phyloP scores from a whole-genome alignment of 2,329 filamentous ascomycete species.

The Nemania sp. region DNA sequence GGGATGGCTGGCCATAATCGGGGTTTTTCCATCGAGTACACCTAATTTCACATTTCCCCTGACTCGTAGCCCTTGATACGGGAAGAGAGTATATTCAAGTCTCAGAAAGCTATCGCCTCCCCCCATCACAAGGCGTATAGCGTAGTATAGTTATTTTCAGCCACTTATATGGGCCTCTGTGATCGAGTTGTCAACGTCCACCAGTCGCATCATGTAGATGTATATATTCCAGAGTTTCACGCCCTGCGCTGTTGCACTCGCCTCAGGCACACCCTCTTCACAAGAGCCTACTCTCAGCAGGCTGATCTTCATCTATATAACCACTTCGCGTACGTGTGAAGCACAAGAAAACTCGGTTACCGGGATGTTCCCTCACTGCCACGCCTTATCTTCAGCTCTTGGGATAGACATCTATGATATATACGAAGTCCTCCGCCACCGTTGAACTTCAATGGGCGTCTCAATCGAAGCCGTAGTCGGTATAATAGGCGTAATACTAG shows the following conservation, averaged over 20 bases:
- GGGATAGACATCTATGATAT: neutral
- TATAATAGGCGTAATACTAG: conserved; percentile 14
- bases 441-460: conserved; percentile 9
- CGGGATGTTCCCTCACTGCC: neutral
- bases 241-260: neutral
- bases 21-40: neutral
- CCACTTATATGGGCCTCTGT: too few relatives aligned
- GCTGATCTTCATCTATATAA: neutral
- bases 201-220: neutral
- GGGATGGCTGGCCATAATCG: too few relatives aligned
- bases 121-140: neutral
- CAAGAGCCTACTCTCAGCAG: neutral
- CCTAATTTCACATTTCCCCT: neutral
- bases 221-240: neutral
- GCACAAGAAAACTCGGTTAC: neutral
- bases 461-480: conserved; percentile 9
- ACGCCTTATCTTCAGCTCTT: neutral
- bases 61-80: neutral
- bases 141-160: neutral
- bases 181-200: neutral
- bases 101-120: neutral
- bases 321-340: neutral
- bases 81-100: neutral
- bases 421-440: neutral
- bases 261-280: neutral